Evolutionary conservation across 208 protist genomes (phyloP), one percentile per base, ranked within the genome.

Genomic region (Acanthamoeba lenticulata): DNA sequence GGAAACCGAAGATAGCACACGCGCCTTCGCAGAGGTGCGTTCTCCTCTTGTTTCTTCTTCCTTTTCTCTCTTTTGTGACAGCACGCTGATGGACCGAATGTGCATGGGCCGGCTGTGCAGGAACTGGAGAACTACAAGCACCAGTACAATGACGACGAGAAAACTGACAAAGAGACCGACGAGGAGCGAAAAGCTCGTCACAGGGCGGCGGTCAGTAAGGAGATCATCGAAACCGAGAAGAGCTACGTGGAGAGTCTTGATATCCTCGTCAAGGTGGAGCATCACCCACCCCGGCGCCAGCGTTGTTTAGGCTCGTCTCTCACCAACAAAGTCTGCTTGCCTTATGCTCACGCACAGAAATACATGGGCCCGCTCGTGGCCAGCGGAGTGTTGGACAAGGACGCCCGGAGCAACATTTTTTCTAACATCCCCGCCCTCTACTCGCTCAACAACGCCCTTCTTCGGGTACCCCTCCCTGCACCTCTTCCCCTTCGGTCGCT

Each of bases 101-200:
- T n/a, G n/a, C n/a, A n/a, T n/a, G n/a, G n/a, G n/a, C n/a, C n/a
- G n/a, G n/a, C n/a, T n/a, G n/a, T n/a, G n/a, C 49, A 57, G 52
- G 81, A 57, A 29, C 24, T 65, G 36, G 81, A 90, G 24, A 32
- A 29, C 38, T 65, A 90, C 15, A 42, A 90, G n/a, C 81, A 90
- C 24, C 32, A 90, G 17, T 90, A 90, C 81, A 65, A 90, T 29
- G 81, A 90, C 44, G 44, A 90, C 52, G 81, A 65, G 52, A 65
- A 90, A 34, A 44, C 29, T 38, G 52, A 65, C 49, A 90, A 90
- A 21, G 44, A 90, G 29, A 90, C 81, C 27, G 49, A 57, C 29
- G 81, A 90, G 49, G 81, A 90, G 81, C 81, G 81, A 65, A 90
- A 90, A 65, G 81, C 32, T 2, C 44, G 81, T 13, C 81, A 90